phyloP scores from a whole-genome alignment of 2,329 filamentous ascomycete species.

The Colletotrichum cuscutae region DNA sequence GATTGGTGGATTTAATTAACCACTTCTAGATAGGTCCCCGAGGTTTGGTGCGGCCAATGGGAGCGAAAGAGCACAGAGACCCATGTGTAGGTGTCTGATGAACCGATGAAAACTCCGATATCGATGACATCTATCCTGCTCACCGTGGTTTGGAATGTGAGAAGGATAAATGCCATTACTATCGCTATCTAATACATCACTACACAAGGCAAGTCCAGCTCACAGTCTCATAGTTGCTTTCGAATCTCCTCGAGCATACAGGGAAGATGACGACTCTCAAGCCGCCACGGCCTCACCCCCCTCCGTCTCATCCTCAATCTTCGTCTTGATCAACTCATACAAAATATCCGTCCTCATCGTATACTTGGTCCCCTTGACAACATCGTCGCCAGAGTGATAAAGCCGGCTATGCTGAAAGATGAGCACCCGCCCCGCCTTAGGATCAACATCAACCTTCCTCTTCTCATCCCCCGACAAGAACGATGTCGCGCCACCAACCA shows the following conservation, averaged over 20 bases:
- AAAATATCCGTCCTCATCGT: constrained; percentile 67
- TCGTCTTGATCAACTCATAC: constrained; percentile 44
- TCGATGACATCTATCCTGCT: too few relatives aligned
- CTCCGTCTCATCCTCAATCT: background rate
- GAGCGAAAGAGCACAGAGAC: too few relatives aligned
- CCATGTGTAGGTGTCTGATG: too few relatives aligned
- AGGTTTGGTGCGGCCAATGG: too few relatives aligned
- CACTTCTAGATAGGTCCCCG: too few relatives aligned
- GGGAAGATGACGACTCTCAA: background rate
- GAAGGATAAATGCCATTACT: too few relatives aligned
- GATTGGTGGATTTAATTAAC: too few relatives aligned
- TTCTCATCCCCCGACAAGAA: constrained; percentile 58
- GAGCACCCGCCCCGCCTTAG: constrained; percentile 66
- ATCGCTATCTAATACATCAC: too few relatives aligned
- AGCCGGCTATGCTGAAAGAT: constrained; percentile 67
- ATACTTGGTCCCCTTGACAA: constrained; percentile 63
- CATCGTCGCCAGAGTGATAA: constrained; percentile 64
- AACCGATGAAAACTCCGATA: too few relatives aligned
- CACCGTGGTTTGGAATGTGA: too few relatives aligned
- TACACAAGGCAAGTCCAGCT: too few relatives aligned
- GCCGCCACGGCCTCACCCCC: too few relatives aligned
- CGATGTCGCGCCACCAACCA: constrained; percentile 65
- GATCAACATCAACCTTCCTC: constrained; percentile 62
- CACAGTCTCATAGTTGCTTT: background rate
- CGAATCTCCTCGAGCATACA: background rate